Base-by-base conservation (phyloP, 129 eudicot species). In the Flaveria ramosissima region DNA sequence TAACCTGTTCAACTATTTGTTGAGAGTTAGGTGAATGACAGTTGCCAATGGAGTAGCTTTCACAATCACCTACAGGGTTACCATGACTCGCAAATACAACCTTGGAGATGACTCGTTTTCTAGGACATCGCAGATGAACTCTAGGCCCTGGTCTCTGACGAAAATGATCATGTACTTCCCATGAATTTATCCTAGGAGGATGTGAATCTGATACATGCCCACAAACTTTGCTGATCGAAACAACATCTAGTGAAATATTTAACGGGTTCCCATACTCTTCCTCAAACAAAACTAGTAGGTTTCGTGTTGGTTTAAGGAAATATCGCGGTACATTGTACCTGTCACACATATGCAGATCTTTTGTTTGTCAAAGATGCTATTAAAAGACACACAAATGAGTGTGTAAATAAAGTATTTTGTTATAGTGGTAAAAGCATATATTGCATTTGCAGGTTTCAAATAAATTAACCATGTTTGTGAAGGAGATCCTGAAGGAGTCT, bases 321-420 rank as follows among this genome's bases (percentile, higher is more conserved):
- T 90, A 90, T 73, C 96, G 67, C 13, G 98, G 98, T 70, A 92
- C 76, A 67, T 92, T 79, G 81, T 92, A 90, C 97, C 97, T 90
- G 55, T 68, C 62, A 53, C 17, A 39, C 39, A 65, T 65, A 61
- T 21, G 79, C 64, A 57, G 65, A 64, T 42, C 2, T 23, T 69
- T 9, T 42, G 62, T 12, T 24, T 43, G 68, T 46, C 27, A 50
- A 59, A 9, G 9, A 2, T 21, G 23, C 14, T 51, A 78, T 14
- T n/a, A 8, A 20, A 55, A 17, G 62, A 55, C 4, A 59, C 13
- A 3, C 4, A 61, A 19, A 57, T 9, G 6, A 20, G 10, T 23
- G 15, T 12, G 3, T 3, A 48, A 48, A 14, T 47, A 9, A 3
- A 47, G 52, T 47, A 11, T 1, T 57, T 57, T 57, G 64, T 57